A percentile compares a stretch with the other conserved stretches of the same genome.
These are phyloP conservation scores for Mycena galericulata DNA, from an alignment of 768 basidiomycete species.

Conservation along the genomic window DNA sequence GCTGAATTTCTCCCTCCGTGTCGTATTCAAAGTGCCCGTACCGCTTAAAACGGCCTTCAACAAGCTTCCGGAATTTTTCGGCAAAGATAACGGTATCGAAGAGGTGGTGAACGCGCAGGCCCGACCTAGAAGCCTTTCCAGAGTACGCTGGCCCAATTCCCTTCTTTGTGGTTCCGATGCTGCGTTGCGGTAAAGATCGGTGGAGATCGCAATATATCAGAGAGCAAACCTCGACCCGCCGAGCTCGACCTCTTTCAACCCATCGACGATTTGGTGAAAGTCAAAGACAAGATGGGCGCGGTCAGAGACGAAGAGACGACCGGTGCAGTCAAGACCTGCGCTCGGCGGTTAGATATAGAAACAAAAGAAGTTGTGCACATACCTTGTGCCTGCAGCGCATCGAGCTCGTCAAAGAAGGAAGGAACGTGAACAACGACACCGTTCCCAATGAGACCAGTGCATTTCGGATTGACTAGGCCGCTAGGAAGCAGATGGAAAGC, in stretches of 20 bases:
- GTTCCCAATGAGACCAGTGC: constrained; percentile 89
- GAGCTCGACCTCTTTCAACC: constrained; percentile 96
- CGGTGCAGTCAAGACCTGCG: constrained; percentile 85
- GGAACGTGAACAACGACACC: constrained; percentile 98
- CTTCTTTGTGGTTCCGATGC: constrained; percentile 97
- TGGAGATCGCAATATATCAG: constrained; percentile 4
- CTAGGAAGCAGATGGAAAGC: constrained; percentile 97
- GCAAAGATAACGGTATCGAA: constrained; percentile 90
- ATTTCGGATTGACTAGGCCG: constrained; percentile 92
- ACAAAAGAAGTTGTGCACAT: not conserved
- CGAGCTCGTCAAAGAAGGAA: constrained; percentile 94
- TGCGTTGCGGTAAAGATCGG: constrained; percentile 42
- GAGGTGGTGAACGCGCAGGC: constrained; percentile 95
- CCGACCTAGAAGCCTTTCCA: constrained; percentile 95
- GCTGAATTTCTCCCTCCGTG: constrained; percentile 93
- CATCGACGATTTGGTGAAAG: constrained; percentile 99
- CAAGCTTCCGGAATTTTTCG: constrained; percentile 92
- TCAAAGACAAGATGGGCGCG: constrained; percentile 98
- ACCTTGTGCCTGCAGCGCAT: constrained; percentile 89
- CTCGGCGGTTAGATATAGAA: not conserved
- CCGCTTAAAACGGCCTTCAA: constrained; percentile 97
- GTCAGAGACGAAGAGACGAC: constrained; percentile 92
- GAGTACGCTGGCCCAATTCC: constrained; percentile 99
- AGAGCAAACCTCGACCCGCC: constrained; percentile 81
- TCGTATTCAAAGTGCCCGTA: constrained; percentile 99